Percentiles rank a stretch among this genome's conserved stretches.
phyloP scores from a whole-genome alignment of 176 grass and related monocot genomes.

The Secale cereale region DNA sequence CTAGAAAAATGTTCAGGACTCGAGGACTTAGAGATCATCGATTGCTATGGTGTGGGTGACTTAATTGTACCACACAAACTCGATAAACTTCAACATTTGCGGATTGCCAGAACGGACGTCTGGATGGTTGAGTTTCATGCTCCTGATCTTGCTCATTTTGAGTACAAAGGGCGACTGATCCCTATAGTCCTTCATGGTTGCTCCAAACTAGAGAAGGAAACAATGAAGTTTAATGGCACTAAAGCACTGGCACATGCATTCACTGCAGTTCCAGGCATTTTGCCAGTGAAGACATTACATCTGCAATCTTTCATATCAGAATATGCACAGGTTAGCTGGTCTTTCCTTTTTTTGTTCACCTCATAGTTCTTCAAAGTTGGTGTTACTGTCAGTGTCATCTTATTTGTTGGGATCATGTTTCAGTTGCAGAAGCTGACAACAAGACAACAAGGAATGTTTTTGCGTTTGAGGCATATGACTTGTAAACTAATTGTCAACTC shows the following conservation, averaged over 20 bases:
- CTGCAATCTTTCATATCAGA: not conserved
- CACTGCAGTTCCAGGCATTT: not conserved
- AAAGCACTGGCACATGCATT: not conserved
- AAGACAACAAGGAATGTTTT: not conserved
- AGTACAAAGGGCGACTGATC: not conserved
- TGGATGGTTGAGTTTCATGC: not conserved
- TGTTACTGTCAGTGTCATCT: not conserved
- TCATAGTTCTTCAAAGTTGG: not conserved
- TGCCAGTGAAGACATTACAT: not conserved
- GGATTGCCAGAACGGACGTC: not conserved
- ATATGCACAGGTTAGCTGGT: not conserved
- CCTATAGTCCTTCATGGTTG: constrained; percentile 27
- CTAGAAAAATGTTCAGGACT: not conserved
- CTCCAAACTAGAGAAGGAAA: not conserved
- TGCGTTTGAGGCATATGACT: not conserved
- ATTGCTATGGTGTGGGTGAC: not conserved
- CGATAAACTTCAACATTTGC: not conserved
- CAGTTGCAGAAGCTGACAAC: not conserved
- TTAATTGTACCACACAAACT: not conserved
- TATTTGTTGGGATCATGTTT: not conserved
- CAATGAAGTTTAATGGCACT: not conserved
- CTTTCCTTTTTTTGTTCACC: not conserved
- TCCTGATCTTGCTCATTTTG: not conserved
- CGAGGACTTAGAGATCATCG: not conserved
- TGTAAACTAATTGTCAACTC: not conserved